Base-by-base conservation (phyloP, 441 rosid species). In the Pelargonium cotyledonis region DNA sequence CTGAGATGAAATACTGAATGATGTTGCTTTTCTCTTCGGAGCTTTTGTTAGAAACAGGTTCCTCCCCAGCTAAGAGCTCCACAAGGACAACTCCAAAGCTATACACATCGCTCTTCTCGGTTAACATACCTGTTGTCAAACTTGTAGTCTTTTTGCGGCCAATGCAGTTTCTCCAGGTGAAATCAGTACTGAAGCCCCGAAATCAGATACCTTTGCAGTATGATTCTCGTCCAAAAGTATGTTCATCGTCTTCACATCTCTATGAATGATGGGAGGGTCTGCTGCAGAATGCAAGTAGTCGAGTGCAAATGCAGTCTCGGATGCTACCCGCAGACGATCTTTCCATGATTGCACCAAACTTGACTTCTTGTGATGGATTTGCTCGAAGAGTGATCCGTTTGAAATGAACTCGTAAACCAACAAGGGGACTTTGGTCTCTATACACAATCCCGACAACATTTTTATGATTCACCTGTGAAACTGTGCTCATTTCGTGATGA, bases 51-150 rank as follows among this genome's bases (percentile, higher is more conserved):
- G 69, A 68, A 47, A 58, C 57, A 10, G 82, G 76, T 58, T 76
- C 70, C 61, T 63, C 58, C 1, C 82, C 78, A 1, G 73, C 73
- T 23, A 79, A 21, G 1, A 79, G 80, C 57, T 79, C 82, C 0
- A 71, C 71, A 18, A 79, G 82, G 12, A 76, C 70, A 8, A 79
- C 80, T 8, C 80, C 82, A 23, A 79, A 79, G 46, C 80, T 71
- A 41, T 76, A 66, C 6, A 80, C 76, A 74, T 71, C 74, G 6
- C 82, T 65, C 74, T 76, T 73, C 15, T 31, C 80, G n/a, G 75
- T 74, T 55, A 44, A 8, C 0, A 44, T 44, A 12, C 49, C 49
- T 9, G 49, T 44, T 9, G 8, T 44, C 49, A 44, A 74, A 41
- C 83, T 58, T 72, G 70, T 3, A 80, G 0, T 21, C 1, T 49